Conservation (phyloP, 2,329 filamentous ascomycete genomes). For the Tolypocladium capitatum region DNA sequence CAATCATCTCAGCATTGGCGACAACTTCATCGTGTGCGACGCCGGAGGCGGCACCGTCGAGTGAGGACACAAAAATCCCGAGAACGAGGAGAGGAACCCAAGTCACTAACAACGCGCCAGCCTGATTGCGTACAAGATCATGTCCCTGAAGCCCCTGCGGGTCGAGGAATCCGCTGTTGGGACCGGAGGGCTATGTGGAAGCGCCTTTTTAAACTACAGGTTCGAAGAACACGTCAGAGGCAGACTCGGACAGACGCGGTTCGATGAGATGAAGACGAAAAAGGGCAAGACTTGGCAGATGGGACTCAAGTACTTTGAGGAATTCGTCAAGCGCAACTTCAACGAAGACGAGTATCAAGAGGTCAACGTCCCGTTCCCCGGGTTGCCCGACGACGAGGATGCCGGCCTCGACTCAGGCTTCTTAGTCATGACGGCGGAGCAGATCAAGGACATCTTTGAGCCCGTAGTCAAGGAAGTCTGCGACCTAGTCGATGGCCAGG, state of each 20-base stretch:
- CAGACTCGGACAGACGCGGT: slow-evolving; percentile 52
- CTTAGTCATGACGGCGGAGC: slow-evolving; percentile 54
- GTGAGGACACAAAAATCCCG: slow-evolving; percentile 22
- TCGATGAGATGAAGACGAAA: slow-evolving; percentile 63
- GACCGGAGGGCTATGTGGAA: slow-evolving; percentile 65
- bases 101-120: slow-evolving; percentile 19
- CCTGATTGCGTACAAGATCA: slow-evolving; percentile 71
- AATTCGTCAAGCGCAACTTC: slow-evolving; percentile 76
- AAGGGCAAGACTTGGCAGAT: slow-evolving; percentile 71
- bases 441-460: slow-evolving; percentile 62
- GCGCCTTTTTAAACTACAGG: slow-evolving; percentile 66
- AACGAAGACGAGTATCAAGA: slow-evolving; percentile 66
- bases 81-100: not conserved
- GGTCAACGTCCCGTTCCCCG: slow-evolving; percentile 68
- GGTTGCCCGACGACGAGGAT: slow-evolving; percentile 62
- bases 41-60: slow-evolving; percentile 56
- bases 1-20: slow-evolving; percentile 56
- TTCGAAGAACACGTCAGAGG: slow-evolving; percentile 65
- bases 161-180: slow-evolving; percentile 72
- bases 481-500: slow-evolving; percentile 54
- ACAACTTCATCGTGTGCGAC: slow-evolving; percentile 51
- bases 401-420: slow-evolving; percentile 65
- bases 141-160: slow-evolving; percentile 54
- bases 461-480: slow-evolving; percentile 61
- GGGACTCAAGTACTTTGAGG: slow-evolving; percentile 68